Percentiles rank a stretch among this genome's conserved stretches.
These are phyloP conservation scores for Silene coronaria DNA, from an alignment of 179 eudicot species.

Conservation along the genomic window DNA sequence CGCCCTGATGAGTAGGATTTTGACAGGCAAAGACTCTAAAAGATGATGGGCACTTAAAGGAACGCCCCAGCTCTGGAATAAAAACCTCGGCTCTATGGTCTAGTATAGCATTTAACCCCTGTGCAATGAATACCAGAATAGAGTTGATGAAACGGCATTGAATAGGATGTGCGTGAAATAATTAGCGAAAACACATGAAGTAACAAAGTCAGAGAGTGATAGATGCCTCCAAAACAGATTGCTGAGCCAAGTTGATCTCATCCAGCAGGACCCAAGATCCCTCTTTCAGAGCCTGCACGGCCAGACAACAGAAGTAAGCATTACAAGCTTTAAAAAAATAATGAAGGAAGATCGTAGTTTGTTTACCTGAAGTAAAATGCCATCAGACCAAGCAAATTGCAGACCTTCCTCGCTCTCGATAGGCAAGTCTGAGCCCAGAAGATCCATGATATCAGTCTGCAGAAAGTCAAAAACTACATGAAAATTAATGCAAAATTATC, in stretches of 20 bases:
- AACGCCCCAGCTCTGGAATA: slow-evolving; percentile 83
- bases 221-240: slow-evolving; percentile 87
- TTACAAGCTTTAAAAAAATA: neutral
- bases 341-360: slow-evolving; percentile 1
- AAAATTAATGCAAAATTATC: neutral
- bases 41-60: slow-evolving; percentile 79
- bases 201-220: slow-evolving; percentile 3
- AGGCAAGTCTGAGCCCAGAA: slow-evolving; percentile 95
- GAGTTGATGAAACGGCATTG: neutral
- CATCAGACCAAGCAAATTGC: slow-evolving; percentile 98
- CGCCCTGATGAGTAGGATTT: slow-evolving; percentile 87
- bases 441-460: slow-evolving; percentile 95
- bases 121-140: slow-evolving; percentile 17
- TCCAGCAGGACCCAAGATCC: slow-evolving; percentile 97
- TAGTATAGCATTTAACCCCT: slow-evolving; percentile 89
- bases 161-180: slow-evolving; percentile 1
- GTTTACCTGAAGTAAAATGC: slow-evolving; percentile 81
- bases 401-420: slow-evolving; percentile 82
- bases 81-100: slow-evolving; percentile 96
- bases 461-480: neutral
- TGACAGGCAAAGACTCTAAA: slow-evolving; percentile 98
- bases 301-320: slow-evolving; percentile 9
- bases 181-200: neutral
- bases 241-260: slow-evolving; percentile 96
- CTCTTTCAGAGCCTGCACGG: slow-evolving; percentile 67